These are phyloP conservation scores for Saitozyma sp. DNA, from an alignment of 768 basidiomycete genomes.

Conservation along the genomic window DNA sequence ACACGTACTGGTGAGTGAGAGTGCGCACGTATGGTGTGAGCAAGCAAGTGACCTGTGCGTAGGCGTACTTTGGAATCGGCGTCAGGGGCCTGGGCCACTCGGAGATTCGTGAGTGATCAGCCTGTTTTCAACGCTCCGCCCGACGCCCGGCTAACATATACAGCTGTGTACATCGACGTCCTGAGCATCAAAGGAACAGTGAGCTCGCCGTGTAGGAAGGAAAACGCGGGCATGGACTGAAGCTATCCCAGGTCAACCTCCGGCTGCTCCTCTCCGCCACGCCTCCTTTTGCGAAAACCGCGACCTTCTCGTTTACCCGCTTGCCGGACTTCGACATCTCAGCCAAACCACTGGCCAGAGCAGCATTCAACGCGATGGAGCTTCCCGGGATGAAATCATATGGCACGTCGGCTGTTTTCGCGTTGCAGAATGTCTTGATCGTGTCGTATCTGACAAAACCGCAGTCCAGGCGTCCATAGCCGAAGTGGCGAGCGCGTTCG, in stretches of 20 bases:
- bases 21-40: background rate
- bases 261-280: conserved; percentile 49
- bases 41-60: background rate
- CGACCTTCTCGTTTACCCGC: conserved; percentile 46
- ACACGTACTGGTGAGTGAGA: conserved; percentile 36
- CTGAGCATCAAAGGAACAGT: conserved; percentile 48
- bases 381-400: conserved; percentile 50
- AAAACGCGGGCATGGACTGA: background rate
- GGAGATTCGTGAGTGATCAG: conserved; percentile 39
- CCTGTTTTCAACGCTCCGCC: background rate
- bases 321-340: conserved; percentile 52
- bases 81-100: conserved; percentile 49
- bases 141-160: conserved; percentile 1
- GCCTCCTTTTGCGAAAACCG: conserved; percentile 50
- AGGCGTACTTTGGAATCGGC: conserved; percentile 50
- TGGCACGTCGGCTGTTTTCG: conserved; percentile 24
- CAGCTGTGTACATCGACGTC: conserved; percentile 51
- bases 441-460: background rate
- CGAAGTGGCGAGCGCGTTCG: conserved; percentile 49
- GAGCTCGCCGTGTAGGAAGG: conserved; percentile 5
- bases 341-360: conserved; percentile 47
- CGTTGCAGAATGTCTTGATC: background rate
- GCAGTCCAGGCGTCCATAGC: conserved; percentile 41
- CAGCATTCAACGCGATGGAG: conserved; percentile 49
- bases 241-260: conserved; percentile 34